Evolutionary conservation across 2,329 filamentous ascomycete genomes (phyloP).

Genomic region (Pleurostoma richardsiae): DNA sequence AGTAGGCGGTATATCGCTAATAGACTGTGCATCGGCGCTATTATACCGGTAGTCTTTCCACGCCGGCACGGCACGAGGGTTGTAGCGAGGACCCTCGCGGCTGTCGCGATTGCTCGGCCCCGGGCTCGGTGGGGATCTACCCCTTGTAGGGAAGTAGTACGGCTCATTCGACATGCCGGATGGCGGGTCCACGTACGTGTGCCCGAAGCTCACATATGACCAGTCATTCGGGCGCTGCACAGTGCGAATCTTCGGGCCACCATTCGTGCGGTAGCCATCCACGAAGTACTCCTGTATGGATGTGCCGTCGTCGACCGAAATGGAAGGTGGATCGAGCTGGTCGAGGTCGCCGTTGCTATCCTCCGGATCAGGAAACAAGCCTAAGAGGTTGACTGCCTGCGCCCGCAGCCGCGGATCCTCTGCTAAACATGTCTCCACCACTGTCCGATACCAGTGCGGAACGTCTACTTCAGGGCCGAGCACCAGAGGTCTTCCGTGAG

Average conservation of each 20-base stretch:
- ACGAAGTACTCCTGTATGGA: constrained; percentile 32
- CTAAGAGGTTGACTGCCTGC: constrained; percentile 68
- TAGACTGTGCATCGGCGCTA: constrained; percentile 6
- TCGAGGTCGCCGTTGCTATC: constrained; percentile 17
- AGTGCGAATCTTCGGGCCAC: constrained; percentile 29
- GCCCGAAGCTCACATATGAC: constrained; percentile 28
- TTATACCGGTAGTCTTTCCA: constrained; percentile 11
- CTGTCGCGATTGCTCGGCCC: constrained; percentile 36
- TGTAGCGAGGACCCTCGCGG: constrained; percentile 18
- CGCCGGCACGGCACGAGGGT: constrained; percentile 1
- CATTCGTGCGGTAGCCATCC: constrained; percentile 25
- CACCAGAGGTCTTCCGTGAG: constrained; percentile 64
- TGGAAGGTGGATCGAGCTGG: constrained; percentile 21
- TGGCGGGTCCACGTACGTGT: constrained; percentile 28
- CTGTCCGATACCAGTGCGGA: constrained; percentile 71
- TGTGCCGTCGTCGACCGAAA: constrained; percentile 33
- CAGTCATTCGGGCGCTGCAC: constrained; percentile 37
- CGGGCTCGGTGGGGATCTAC: constrained; percentile 49
- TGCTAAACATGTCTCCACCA: constrained; percentile 74
- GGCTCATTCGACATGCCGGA: constrained; percentile 31
- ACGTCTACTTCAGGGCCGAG: constrained; percentile 55
- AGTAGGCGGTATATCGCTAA: constrained; percentile 5
- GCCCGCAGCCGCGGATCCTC: constrained; percentile 66
- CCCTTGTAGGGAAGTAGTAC: constrained; percentile 41
- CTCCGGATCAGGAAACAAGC: constrained; percentile 54